These are phyloP conservation scores for Mucor plumbeus DNA, from an alignment of 371 early-diverging fungal species.

Conservation along the genomic window DNA sequence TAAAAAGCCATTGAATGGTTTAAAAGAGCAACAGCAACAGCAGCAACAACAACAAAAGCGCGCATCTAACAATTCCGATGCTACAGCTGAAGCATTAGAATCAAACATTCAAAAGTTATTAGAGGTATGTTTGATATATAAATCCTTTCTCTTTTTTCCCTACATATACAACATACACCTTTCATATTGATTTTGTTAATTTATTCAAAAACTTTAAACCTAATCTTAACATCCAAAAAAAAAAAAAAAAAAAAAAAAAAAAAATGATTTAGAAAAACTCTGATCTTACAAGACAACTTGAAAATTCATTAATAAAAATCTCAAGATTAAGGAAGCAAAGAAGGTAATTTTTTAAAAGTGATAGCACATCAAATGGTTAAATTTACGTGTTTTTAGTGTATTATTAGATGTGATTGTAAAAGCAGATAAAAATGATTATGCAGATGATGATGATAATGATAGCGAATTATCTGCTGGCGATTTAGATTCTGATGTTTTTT, in stretches of 20 bases:
- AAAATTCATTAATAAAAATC: constrained; percentile 11
- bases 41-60: neutral
- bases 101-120: constrained; percentile 4
- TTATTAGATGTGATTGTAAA: constrained; percentile 20
- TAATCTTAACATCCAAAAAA: too few relatives aligned
- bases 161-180: too few relatives aligned
- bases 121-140: constrained; percentile 3
- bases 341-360: constrained; percentile 9
- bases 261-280: constrained; percentile 15
- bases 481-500: neutral
- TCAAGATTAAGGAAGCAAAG: constrained; percentile 16
- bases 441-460: constrained; percentile 10
- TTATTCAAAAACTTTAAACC: too few relatives aligned
- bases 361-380: neutral
- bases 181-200: too few relatives aligned
- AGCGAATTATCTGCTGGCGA: constrained; percentile 11
- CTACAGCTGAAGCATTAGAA: constrained; percentile 3
- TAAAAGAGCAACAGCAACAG: constrained; percentile 4
- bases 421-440: constrained; percentile 5
- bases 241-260: too few relatives aligned
- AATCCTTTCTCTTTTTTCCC: too few relatives aligned
- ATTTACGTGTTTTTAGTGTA: neutral
- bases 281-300: constrained; percentile 10
- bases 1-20: neutral
- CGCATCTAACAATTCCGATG: neutral